Percentiles rank a stretch among this genome's conserved stretches.
Conservation (phyloP, 2,329 filamentous ascomycete species). For the Chaetomium sp. region DNA sequence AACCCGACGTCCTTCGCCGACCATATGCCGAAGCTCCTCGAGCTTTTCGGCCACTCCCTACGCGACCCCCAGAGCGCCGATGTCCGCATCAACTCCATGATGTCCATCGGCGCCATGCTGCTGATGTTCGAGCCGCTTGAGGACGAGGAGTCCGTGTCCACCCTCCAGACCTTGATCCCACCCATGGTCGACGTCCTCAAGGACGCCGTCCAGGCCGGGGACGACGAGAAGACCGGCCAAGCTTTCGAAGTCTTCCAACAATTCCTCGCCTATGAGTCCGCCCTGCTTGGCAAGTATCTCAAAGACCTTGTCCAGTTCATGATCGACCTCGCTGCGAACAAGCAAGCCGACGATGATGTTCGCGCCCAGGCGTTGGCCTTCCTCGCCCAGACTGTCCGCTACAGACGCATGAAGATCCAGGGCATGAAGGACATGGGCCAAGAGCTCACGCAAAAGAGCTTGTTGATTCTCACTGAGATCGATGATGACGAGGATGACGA, state of each 20-base stretch:
- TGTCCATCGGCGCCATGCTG: constrained; percentile 83
- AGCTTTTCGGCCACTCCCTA: constrained; percentile 83
- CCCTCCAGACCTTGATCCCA: constrained; percentile 80
- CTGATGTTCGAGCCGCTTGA: constrained; percentile 88
- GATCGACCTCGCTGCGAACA: constrained; percentile 81
- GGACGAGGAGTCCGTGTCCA: constrained; percentile 69
- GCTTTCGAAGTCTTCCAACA: constrained; percentile 97
- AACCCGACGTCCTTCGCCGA: constrained; percentile 83
- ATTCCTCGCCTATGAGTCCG: constrained; percentile 84
- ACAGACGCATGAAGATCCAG: constrained; percentile 94
- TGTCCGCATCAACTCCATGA: constrained; percentile 91
- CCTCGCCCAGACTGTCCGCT: constrained; percentile 88
- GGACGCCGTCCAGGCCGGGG: constrained; percentile 72
- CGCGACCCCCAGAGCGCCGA: constrained; percentile 87
- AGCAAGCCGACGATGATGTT: constrained; percentile 77
- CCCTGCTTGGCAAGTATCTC: constrained; percentile 81
- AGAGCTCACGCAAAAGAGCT: constrained; percentile 81
- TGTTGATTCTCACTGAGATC: constrained; percentile 89
- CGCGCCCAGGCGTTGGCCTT: constrained; percentile 90
- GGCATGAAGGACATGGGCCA: constrained; percentile 81
- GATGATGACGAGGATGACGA: constrained; percentile 79
- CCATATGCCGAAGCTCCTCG: constrained; percentile 77
- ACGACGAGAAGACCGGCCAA: constrained; percentile 87
- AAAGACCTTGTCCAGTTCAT: constrained; percentile 91
- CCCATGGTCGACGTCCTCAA: constrained; percentile 89